Percentiles rank a stretch among this genome's conserved stretches.
Conservation (phyloP, 1,284 basidiomycete species). For the Ustilago cynodontis region DNA sequence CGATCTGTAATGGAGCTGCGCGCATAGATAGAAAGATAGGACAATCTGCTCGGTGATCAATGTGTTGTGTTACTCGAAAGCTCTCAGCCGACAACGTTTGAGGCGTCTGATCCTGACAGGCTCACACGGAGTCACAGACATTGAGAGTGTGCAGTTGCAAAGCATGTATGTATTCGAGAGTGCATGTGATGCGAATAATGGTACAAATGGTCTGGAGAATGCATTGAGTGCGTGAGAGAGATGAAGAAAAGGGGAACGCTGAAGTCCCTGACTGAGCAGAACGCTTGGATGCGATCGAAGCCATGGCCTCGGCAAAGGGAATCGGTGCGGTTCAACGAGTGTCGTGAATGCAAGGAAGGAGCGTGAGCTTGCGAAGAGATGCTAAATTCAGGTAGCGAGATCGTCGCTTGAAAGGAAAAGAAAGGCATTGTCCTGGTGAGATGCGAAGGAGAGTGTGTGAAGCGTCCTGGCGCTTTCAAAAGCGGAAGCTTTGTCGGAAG, state of each 20-base stretch:
- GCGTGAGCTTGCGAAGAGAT: neutral
- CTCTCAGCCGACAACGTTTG: neutral
- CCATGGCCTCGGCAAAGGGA: neutral
- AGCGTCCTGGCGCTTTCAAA: neutral
- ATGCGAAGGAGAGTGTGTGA: neutral
- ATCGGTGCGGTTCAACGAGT: neutral
- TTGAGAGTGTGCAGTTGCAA: neutral
- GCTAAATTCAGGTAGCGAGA: neutral
- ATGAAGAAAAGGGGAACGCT: neutral
- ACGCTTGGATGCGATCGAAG: neutral
- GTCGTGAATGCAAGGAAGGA: neutral
- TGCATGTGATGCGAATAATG: constrained; percentile 20
- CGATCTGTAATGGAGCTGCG: neutral
- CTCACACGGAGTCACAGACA: too few relatives aligned
- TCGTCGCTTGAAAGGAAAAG: neutral
- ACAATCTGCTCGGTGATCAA: neutral
- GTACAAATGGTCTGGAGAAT: constrained; percentile 21
- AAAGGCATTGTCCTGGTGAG: constrained; percentile 11
- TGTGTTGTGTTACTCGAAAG: neutral
- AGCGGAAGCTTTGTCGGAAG: neutral
- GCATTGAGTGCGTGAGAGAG: constrained; percentile 5
- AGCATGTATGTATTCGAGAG: constrained; percentile 5
- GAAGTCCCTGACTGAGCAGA: neutral
- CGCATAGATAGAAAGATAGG: neutral
- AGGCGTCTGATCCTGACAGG: too few relatives aligned